These are phyloP conservation scores for Akanthomyces dipterigenus DNA, from an alignment of 2,329 filamentous ascomycete genomes.

Conservation along the genomic window DNA sequence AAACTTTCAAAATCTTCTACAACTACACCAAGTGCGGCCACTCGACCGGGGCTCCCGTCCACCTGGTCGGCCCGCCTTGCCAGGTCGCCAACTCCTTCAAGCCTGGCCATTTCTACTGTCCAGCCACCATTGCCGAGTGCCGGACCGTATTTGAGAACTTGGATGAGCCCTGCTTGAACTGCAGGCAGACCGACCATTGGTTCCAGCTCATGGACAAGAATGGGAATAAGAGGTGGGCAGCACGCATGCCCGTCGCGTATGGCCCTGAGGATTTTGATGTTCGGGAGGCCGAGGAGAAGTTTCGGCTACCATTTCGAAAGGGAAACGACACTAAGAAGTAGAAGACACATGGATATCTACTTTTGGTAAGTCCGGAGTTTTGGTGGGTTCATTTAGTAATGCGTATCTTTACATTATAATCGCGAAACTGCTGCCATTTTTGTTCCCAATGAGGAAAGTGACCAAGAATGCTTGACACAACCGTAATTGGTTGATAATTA, in stretches of 20 bases:
- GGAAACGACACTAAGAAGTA: no score
- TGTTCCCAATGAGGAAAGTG: no score
- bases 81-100: background rate
- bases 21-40: background rate
- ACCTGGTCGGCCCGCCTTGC: background rate
- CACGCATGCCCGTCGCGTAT: background rate
- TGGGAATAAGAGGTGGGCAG: background rate
- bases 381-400: no score
- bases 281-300: no score
- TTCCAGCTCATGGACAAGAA: background rate
- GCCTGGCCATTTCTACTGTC: background rate
- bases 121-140: background rate
- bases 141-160: background rate
- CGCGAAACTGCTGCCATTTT: no score
- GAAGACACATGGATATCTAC: no score
- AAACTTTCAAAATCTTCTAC: background rate
- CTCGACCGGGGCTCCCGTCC: background rate
- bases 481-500: no score
- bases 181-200: background rate
- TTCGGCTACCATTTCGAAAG: no score
- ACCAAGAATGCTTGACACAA: no score
- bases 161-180: background rate
- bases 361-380: no score
- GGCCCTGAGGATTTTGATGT: no score
- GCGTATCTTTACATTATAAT: no score